These are phyloP conservation scores for Kodamaea jinghongensis DNA, from an alignment of 805 yeast genomes.

Conservation along the genomic window DNA sequence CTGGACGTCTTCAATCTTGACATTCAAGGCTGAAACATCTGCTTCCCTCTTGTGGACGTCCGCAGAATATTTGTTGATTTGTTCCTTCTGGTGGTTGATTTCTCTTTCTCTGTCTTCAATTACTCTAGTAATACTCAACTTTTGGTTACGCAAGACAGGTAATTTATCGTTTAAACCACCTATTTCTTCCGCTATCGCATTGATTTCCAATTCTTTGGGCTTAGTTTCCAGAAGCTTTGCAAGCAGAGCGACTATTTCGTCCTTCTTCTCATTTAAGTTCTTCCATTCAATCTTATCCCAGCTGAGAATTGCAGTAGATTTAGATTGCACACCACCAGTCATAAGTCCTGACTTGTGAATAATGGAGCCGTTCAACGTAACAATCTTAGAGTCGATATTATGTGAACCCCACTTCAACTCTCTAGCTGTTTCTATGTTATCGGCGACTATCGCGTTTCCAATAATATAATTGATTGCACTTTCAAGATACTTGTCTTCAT, in stretches of 20 bases:
- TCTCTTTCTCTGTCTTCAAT: conserved; percentile 49
- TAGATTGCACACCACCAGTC: conserved; percentile 81
- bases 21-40: conserved; percentile 13
- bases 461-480: conserved; percentile 78
- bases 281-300: conserved; percentile 76
- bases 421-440: conserved; percentile 65
- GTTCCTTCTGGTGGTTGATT: conserved; percentile 44
- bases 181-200: conserved; percentile 55
- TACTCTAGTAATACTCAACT: conserved; percentile 42
- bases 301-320: conserved; percentile 34
- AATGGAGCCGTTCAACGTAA: conserved; percentile 79
- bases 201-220: conserved; percentile 56
- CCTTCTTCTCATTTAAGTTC: conserved; percentile 49
- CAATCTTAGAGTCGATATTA: conserved; percentile 53
- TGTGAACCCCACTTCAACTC: conserved; percentile 62
- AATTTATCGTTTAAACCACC: conserved; percentile 41
- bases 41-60: conserved; percentile 16
- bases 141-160: conserved; percentile 44
- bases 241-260: conserved; percentile 50
- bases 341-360: conserved; percentile 84
- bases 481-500: conserved; percentile 60
- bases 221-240: conserved; percentile 44
- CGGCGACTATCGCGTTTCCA: conserved; percentile 77
- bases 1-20: conserved; percentile 21
- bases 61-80: conserved; percentile 18